Conservation (phyloP, 2,329 filamentous ascomycete species). For the Aspergillus fumigatus region DNA sequence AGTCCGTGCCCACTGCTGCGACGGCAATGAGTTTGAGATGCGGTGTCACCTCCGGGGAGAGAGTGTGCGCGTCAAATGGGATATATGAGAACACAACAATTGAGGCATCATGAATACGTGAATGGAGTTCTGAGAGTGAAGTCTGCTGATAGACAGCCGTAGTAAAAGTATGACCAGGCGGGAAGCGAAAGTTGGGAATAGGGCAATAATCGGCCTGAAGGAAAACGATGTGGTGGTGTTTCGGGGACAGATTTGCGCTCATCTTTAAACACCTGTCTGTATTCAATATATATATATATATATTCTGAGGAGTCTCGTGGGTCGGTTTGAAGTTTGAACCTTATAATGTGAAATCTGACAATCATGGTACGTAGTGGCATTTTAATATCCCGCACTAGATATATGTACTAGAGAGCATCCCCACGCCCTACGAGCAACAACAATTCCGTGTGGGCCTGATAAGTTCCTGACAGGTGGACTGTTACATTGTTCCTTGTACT, state of each 20-base stretch:
- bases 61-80: conserved; percentile 26
- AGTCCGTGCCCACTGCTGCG: conserved; percentile 46
- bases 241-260: conserved; percentile 16
- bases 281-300: not conserved
- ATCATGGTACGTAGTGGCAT: not conserved
- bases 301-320: not conserved
- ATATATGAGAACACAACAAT: conserved; percentile 42
- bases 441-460: not conserved
- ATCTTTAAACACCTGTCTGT: not conserved
- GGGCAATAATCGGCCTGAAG: conserved; percentile 45
- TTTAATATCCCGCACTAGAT: not conserved
- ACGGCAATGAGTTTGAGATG: conserved; percentile 43
- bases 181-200: conserved; percentile 38
- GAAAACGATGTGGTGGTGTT: conserved; percentile 44
- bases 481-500: too few relatives aligned
- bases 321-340: not conserved
- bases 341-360: not conserved
- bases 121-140: conserved; percentile 32
- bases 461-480: too few relatives aligned
- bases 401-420: not conserved
- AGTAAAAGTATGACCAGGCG: conserved; percentile 37
- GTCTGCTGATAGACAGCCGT: conserved; percentile 32
- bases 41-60: conserved; percentile 42
- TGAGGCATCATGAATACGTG: conserved; percentile 43
- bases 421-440: not conserved